phyloP scores from a whole-genome alignment of 768 basidiomycete species.

The Gyrodon lividus region DNA sequence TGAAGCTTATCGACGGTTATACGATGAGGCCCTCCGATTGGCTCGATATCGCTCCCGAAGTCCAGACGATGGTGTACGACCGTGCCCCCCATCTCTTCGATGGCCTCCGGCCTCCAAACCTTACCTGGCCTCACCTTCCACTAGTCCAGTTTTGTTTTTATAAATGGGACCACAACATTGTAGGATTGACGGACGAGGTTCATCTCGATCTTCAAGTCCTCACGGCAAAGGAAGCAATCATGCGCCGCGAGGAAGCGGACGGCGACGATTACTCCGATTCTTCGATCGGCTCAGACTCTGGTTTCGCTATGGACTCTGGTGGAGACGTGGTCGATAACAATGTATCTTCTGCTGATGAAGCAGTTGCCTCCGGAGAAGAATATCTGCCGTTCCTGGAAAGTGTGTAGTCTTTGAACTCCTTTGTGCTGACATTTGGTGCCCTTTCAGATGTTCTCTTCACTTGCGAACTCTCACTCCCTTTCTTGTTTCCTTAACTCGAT shows the following conservation, averaged over 20 bases:
- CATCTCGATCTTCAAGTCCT: background rate
- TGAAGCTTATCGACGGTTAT: background rate
- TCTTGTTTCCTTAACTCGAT: background rate
- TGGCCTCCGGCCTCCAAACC: background rate
- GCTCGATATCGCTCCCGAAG: constrained; percentile 6
- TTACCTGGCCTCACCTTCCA: constrained; percentile 4
- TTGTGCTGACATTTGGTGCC: background rate
- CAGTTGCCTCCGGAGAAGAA: background rate
- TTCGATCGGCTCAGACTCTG: background rate
- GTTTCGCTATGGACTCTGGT: background rate
- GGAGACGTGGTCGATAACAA: background rate
- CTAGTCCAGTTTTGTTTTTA: constrained; percentile 14
- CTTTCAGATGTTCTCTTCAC: background rate
- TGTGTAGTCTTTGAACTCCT: constrained; percentile 3
- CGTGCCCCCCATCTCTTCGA: constrained; percentile 2
- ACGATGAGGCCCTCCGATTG: constrained; percentile 1
- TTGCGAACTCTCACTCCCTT: background rate
- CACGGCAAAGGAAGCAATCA: background rate
- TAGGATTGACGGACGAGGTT: constrained; percentile 14
- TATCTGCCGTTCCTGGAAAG: background rate
- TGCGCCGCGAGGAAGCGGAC: background rate
- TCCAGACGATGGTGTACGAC: constrained; percentile 2
- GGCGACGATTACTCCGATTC: background rate
- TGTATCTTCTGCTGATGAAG: too few species aligned
- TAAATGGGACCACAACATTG: constrained; percentile 19